Base-by-base conservation (phyloP, 2,329 filamentous ascomycete genomes). In the Pyrenophora tritici-repentis region DNA sequence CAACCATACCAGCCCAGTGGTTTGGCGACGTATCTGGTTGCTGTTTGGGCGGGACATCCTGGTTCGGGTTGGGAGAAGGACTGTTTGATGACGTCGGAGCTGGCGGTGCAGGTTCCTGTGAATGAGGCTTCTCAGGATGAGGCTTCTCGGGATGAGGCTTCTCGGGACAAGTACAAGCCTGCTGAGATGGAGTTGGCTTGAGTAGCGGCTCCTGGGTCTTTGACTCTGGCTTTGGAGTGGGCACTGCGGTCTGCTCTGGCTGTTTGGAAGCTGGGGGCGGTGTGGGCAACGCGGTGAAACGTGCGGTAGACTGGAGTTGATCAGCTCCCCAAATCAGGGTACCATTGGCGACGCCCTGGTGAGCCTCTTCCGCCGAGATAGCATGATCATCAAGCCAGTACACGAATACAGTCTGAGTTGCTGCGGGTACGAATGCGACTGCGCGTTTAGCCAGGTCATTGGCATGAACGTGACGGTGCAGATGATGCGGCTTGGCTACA, bases 291-390 rank as follows among this genome's bases (percentile, higher is more conserved):
- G 49, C 43, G n/a, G 24, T 29, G 16, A 42, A 44, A 24, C 53
- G 29, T 12, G 67, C 68, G 20, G 62, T 59, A 13, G 74, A 72
- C n/a, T 76, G 66, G 24, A 62, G 83, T 59, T 84, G 83, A 38
- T 88, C 78, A 41, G 89, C 77, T 39, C 87, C 79, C 77, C 85
- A 94, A 53, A 79, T 73, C 38, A 84, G 70, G 39, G 83, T 82
- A 44, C 91, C 89, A 55, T 87, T 82, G 50, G 81, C 76, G 62
- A 97, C 81, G 58, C 91, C 90, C 47, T 83, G 71, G 76, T 87
- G 81, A 46, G 91, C 91, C 53, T 91, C 82, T 0, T 82, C 74
- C 53, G 82, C 75, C 45, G 79, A 78, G 61, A 96, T 81, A 29
- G 77, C 57, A 66, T 85, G 63, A 54, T 86, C 87, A 54, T 88